These are phyloP conservation scores for Hypomyces perniciosus DNA, from an alignment of 2,329 filamentous ascomycete genomes.

Conservation along the genomic window DNA sequence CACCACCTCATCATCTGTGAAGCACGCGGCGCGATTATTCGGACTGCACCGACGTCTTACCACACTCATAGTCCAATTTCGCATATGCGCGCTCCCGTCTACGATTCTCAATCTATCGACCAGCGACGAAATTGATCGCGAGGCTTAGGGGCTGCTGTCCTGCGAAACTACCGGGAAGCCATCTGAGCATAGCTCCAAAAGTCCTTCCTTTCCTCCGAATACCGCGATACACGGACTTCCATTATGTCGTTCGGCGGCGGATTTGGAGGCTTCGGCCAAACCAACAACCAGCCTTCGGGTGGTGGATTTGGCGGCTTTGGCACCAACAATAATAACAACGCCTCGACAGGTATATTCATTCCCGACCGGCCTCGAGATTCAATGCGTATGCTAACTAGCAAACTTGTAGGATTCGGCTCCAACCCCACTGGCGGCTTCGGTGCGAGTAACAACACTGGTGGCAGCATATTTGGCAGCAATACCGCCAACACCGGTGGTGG, in stretches of 20 bases:
- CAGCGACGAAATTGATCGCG: conserved; percentile 6
- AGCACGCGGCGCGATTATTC: conserved; percentile 16
- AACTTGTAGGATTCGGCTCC: conserved; percentile 27
- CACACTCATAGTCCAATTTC: background rate
- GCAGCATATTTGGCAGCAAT: conserved; percentile 41
- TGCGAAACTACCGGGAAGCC: conserved; percentile 7
- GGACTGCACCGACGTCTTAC: background rate
- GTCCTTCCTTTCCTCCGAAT: conserved; percentile 13
- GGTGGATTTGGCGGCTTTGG: conserved; percentile 55
- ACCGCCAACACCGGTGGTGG: conserved; percentile 25
- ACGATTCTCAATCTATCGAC: conserved; percentile 6
- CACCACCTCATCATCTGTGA: conserved; percentile 12
- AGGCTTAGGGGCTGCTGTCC: background rate
- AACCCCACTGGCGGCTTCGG: conserved; percentile 38
- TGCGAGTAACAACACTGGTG: conserved; percentile 26
- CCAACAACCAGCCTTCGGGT: conserved; percentile 34
- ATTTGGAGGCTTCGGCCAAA: conserved; percentile 54
- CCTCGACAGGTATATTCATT: conserved; percentile 46
- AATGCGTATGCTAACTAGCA: conserved; percentile 21
- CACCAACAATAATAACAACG: conserved; percentile 33
- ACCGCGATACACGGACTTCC: conserved; percentile 16
- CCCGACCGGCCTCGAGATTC: conserved; percentile 14
- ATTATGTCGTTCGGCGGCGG: conserved; percentile 52
- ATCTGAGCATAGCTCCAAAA: conserved; percentile 10
- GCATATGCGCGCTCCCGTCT: conserved; percentile 9